phyloP scores from a whole-genome alignment of 108 stramenopile genomes.

The Nitzschia sp. region DNA sequence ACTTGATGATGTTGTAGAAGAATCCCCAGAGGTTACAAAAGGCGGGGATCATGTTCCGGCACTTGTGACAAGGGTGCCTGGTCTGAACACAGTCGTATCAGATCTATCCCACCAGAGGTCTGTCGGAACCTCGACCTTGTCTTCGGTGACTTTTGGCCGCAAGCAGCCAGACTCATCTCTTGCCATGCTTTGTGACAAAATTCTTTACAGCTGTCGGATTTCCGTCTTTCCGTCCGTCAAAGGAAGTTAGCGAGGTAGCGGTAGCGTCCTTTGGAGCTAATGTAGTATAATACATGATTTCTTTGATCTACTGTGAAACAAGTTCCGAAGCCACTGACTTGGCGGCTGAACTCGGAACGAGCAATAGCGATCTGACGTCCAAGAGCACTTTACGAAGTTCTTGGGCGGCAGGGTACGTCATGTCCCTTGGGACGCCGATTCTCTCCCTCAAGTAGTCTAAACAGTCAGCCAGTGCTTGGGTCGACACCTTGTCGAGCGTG shows the following conservation, averaged over 20 bases:
- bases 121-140: not conserved
- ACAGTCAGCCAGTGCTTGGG: slow-evolving; percentile 51
- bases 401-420: slow-evolving; percentile 70
- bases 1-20: not conserved
- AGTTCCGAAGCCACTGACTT: not conserved
- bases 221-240: slow-evolving; percentile 3
- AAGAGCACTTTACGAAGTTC: slow-evolving; percentile 36
- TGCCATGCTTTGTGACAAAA: not conserved
- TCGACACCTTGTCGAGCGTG: slow-evolving; percentile 31
- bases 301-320: not conserved
- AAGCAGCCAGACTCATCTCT: not conserved
- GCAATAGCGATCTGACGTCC: not conserved
- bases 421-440: slow-evolving; percentile 73
- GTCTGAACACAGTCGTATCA: not conserved
- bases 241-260: not conserved
- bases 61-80: not conserved
- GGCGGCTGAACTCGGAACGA: not conserved
- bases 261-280: too few relatives aligned
- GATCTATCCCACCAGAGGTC: slow-evolving; percentile 12
- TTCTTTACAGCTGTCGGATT: slow-evolving; percentile 11
- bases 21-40: slow-evolving; percentile 6
- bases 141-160: slow-evolving; percentile 2
- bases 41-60: slow-evolving; percentile 17
- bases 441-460: slow-evolving; percentile 70
- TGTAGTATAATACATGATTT: too few relatives aligned